A percentile compares a stretch with the other conserved stretches of the same genome.
These are phyloP conservation scores for Globisporangium rhizosaccharum DNA, from an alignment of 352 stramenopile genomes.

Conservation along the genomic window DNA sequence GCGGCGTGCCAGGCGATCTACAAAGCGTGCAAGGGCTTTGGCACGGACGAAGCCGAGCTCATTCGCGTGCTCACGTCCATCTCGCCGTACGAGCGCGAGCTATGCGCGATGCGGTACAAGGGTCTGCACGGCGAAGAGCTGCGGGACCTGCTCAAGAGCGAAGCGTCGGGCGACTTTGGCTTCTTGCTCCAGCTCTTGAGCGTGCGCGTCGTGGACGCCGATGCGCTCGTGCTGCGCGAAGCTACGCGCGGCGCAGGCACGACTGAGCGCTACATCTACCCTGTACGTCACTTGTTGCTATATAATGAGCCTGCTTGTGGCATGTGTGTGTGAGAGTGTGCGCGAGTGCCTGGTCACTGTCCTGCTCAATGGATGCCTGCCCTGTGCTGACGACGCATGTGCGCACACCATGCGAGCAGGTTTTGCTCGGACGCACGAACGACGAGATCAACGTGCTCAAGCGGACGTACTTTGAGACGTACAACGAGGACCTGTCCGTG, in stretches of 20 bases:
- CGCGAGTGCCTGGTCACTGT: no score
- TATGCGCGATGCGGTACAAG: conserved; percentile 68
- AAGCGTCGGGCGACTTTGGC: conserved; percentile 65
- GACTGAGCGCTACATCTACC: conserved; percentile 64
- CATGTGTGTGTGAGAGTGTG: no score
- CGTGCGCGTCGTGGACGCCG: conserved; percentile 54
- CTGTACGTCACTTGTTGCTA: conserved; percentile 22
- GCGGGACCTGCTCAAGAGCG: conserved; percentile 53
- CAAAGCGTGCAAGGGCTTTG: conserved; percentile 58
- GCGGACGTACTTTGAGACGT: conserved; percentile 71
- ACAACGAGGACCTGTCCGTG: conserved; percentile 63
- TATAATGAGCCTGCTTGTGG: no score
- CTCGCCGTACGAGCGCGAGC: conserved; percentile 41
- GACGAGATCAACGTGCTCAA: conserved; percentile 71
- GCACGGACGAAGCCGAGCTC: conserved; percentile 62
- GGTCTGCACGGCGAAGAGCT: conserved; percentile 54
- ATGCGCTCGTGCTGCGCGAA: conserved; percentile 62
- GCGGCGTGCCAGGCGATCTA: conserved; percentile 46
- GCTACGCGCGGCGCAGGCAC: conserved; percentile 43
- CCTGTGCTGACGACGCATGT: background rate
- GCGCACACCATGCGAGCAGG: conserved; percentile 32
- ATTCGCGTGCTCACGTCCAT: conserved; percentile 41
- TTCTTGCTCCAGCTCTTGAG: conserved; percentile 59
- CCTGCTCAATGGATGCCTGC: no score
- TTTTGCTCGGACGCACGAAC: conserved; percentile 64